These are phyloP conservation scores for Aspergillus sp. DNA, from an alignment of 2,329 filamentous ascomycete genomes.

Conservation along the genomic window DNA sequence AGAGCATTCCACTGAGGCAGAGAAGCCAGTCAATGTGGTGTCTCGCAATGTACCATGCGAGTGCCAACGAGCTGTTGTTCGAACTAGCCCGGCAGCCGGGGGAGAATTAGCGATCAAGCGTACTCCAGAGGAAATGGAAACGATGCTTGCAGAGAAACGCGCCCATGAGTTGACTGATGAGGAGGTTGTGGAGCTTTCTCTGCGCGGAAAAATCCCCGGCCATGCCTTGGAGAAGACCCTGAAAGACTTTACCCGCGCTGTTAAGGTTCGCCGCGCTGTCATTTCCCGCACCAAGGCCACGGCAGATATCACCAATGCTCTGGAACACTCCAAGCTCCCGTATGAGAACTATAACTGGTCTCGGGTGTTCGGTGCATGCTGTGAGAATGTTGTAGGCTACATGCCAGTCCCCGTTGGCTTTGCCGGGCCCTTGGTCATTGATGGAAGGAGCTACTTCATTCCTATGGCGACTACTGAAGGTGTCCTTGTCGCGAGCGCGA, in stretches of 20 bases:
- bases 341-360: conserved; percentile 94
- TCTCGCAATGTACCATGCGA: conserved; percentile 25
- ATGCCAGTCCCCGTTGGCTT: conserved; percentile 92
- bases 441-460: conserved; percentile 93
- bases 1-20: conserved; percentile 38
- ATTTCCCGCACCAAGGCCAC: conserved; percentile 85
- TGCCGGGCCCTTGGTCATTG: conserved; percentile 88
- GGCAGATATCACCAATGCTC: conserved; percentile 67
- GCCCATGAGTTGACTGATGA: conserved; percentile 56
- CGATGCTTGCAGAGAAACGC: conserved; percentile 55
- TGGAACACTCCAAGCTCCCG: conserved; percentile 84
- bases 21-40: conserved; percentile 37
- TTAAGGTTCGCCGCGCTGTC: conserved; percentile 86
- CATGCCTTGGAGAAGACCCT: conserved; percentile 93
- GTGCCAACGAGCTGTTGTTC: not conserved
- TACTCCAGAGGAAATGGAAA: conserved; percentile 69
- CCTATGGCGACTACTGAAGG: conserved; percentile 99
- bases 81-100: not conserved
- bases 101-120: conserved; percentile 50
- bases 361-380: conserved; percentile 92
- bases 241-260: conserved; percentile 71
- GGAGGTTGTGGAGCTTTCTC: conserved; percentile 79
- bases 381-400: conserved; percentile 97
- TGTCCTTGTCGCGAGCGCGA: conserved; percentile 90
- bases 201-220: conserved; percentile 89